Base-by-base conservation (phyloP, 2,329 filamentous ascomycete species). In the Sarocladium strictum region DNA sequence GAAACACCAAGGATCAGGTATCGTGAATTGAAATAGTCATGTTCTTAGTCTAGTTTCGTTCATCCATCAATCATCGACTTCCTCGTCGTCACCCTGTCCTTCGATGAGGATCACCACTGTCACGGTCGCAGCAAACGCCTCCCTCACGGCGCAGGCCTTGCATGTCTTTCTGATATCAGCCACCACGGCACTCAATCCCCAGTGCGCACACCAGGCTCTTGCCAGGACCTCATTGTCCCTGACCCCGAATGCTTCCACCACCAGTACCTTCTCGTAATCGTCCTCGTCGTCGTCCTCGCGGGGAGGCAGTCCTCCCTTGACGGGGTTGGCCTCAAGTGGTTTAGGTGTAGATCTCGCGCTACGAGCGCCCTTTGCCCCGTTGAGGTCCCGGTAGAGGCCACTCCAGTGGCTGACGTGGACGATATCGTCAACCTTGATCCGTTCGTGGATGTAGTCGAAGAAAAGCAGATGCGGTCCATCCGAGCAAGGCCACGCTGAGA, bases 201-300 rank as follows among this genome's bases (percentile, higher is more conserved):
- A 89, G 62, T 89, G 85, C 54, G 85, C 80, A 65, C 87, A 90
- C 87, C 87, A 91, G 6, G 87, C 86, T 58, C 87, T 74, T 1
- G 85, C 87, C 61, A 91, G 77, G 3, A 90, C 87, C 67, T 90
- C 87, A 60, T 90, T 90, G 67, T 90, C 87, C 50, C 75, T 75
- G 21, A 87, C 85, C 1, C 87, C 87, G 65, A 88, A 84, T 0
- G 86, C 85, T 69, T 90, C 85, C 14, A 90, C 77, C 3, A 86
- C 84, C 9, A 91, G 72, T 3, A 91, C 86, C 60, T 80, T 80
- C 60, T 87, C 85, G 24, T 81, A 73, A 54, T 85, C 81, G 17
- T 76, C 71, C 14, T 75, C 71, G 14, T 74, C 69, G 37, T 63
- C 61, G 58, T 17, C 61, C 58, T 15, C 61, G 17, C 27, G 26